Evolutionary conservation across 2,329 filamentous ascomycete species (phyloP).

Genomic region (Chrysosporium keratinophilum): DNA sequence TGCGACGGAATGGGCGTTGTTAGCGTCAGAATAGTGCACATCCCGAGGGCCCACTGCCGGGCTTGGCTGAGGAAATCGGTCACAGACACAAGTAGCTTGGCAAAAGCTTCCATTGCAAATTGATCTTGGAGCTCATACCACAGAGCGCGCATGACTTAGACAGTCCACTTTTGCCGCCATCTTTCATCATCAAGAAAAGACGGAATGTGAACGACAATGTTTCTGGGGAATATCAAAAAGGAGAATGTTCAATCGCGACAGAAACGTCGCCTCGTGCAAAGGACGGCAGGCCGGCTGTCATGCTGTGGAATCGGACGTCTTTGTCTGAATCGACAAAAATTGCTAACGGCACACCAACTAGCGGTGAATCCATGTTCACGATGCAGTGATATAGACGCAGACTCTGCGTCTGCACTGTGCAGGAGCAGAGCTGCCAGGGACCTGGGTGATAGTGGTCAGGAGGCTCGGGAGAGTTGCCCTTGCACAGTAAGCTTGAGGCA

Average conservation of each 20-base stretch:
- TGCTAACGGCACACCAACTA: neutral
- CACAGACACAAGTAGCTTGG: neutral
- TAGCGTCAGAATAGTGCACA: slow-evolving; percentile 11
- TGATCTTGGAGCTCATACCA: slow-evolving; percentile 6
- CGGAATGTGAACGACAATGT: neutral
- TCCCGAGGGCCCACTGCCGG: neutral
- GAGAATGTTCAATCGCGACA: no score
- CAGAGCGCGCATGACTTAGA: neutral
- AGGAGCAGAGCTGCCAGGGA: neutral
- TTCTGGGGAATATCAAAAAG: no score
- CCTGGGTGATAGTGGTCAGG: no score
- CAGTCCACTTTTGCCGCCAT: neutral
- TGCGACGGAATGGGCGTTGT: slow-evolving; percentile 11
- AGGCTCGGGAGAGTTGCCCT: no score
- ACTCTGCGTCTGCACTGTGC: neutral
- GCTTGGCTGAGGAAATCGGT: slow-evolving; percentile 5
- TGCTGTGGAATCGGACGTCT: neutral
- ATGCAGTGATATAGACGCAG: neutral
- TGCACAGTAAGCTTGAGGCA: no score
- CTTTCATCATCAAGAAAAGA: neutral
- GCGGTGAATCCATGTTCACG: slow-evolving; percentile 1
- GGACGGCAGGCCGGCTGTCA: neutral
- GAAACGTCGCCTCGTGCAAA: no score
- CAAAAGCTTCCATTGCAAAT: slow-evolving; percentile 9
- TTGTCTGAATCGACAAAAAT: neutral